These are phyloP conservation scores for Melampsora americana DNA, from an alignment of 1,284 basidiomycete species.

Conservation along the genomic window DNA sequence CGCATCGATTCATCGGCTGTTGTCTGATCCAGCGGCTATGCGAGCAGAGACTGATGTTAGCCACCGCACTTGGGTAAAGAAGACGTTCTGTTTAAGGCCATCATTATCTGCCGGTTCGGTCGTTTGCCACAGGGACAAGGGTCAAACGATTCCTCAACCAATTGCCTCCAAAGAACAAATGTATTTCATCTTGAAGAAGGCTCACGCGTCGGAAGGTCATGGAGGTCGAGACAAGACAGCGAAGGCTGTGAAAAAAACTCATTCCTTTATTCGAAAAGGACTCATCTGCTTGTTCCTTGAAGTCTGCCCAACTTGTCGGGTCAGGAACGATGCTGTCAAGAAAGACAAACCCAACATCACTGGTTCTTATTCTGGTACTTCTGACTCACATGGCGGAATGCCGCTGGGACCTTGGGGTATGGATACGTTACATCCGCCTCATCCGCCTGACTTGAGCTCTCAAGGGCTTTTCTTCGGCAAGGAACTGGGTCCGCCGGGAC, in stretches of 20 bases:
- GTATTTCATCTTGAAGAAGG: slow-evolving; percentile 43
- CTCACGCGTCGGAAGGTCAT: slow-evolving; percentile 42
- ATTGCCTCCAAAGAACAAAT: slow-evolving; percentile 41
- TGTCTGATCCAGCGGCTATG: slow-evolving; percentile 39
- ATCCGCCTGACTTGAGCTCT: neutral
- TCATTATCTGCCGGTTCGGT: slow-evolving; percentile 20
- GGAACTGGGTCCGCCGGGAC: neutral
- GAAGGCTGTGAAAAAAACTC: slow-evolving; percentile 42
- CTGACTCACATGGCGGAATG: neutral
- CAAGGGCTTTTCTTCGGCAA: neutral
- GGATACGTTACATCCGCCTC: neutral
- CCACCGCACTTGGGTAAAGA: slow-evolving; percentile 43
- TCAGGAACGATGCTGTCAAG: slow-evolving; percentile 37
- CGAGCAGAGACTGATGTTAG: slow-evolving; percentile 36
- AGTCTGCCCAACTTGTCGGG: slow-evolving; percentile 37
- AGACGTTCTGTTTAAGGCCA: slow-evolving; percentile 32
- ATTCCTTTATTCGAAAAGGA: slow-evolving; percentile 43
- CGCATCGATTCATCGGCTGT: slow-evolving; percentile 28
- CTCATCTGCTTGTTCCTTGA: slow-evolving; percentile 43
- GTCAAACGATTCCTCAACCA: slow-evolving; percentile 24
- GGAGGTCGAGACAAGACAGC: slow-evolving; percentile 43
- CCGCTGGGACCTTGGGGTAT: neutral
- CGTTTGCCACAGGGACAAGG: slow-evolving; percentile 43
- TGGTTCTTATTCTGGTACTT: neutral
- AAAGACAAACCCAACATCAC: slow-evolving; percentile 33